Percentiles rank a stretch among this genome's conserved stretches.
These are phyloP conservation scores for Elaeis oleifera DNA, from an alignment of 202 grass and related monocot genomes.

Conservation along the genomic window DNA sequence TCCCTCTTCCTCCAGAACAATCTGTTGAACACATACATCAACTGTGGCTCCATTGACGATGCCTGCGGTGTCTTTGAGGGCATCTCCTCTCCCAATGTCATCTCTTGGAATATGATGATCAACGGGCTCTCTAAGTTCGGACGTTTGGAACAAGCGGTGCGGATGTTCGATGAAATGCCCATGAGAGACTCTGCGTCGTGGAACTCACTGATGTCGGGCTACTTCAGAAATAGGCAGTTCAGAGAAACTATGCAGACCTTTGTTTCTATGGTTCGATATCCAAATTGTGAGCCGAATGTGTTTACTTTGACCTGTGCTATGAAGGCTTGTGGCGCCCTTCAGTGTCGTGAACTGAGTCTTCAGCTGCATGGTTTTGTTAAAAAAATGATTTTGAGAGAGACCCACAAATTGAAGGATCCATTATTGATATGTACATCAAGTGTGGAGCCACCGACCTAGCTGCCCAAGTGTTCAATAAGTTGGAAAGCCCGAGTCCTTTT, in stretches of 20 bases:
- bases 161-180: slow-evolving; percentile 80
- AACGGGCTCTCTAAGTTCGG: slow-evolving; percentile 57
- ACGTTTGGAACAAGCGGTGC: slow-evolving; percentile 34
- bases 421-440: slow-evolving; percentile 85
- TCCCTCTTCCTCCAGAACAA: slow-evolving; percentile 82
- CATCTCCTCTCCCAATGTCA: slow-evolving; percentile 45
- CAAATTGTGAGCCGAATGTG: slow-evolving; percentile 38
- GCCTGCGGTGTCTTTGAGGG: slow-evolving; percentile 37
- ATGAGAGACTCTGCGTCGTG: slow-evolving; percentile 57
- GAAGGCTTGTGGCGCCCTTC: slow-evolving; percentile 64
- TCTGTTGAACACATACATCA: slow-evolving; percentile 65
- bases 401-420: slow-evolving; percentile 30
- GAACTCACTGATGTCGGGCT: slow-evolving; percentile 79
- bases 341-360: slow-evolving; percentile 37
- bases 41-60: slow-evolving; percentile 49
- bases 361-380: slow-evolving; percentile 64
- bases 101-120: slow-evolving; percentile 75
- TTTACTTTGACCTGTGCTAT: slow-evolving; percentile 58
- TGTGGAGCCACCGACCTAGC: slow-evolving; percentile 48
- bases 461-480: slow-evolving; percentile 36
- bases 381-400: slow-evolving; percentile 49
- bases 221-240: slow-evolving; percentile 40
- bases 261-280: slow-evolving; percentile 34
- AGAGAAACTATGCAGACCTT: slow-evolving; percentile 36
- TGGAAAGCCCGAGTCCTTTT: slow-evolving; percentile 56